These are phyloP conservation scores for Anthoceros angustus DNA, from an alignment of 225 moss, liverwort and hornwort genomes.

Conservation along the genomic window DNA sequence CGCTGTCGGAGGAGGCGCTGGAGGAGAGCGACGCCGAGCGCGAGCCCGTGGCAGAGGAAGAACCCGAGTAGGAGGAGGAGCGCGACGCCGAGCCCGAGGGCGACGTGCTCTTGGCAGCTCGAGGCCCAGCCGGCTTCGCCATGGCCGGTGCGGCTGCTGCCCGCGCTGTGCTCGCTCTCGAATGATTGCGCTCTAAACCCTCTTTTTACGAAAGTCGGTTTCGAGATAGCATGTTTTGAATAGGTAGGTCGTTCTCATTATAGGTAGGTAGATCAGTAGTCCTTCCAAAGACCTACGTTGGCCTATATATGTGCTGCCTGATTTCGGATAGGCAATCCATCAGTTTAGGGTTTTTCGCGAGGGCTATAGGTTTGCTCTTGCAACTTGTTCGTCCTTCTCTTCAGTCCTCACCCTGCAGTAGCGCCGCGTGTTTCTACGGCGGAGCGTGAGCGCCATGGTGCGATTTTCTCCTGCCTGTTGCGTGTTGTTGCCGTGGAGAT, in stretches of 20 bases:
- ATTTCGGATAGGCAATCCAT: no score
- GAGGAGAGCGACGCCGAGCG: slow-evolving; percentile 87
- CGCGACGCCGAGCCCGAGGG: slow-evolving; percentile 67
- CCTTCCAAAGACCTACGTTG: no score
- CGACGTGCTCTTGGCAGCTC: slow-evolving; percentile 21
- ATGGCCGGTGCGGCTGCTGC: not conserved
- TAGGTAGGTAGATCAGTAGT: no score
- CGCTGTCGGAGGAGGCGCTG: slow-evolving; percentile 67
- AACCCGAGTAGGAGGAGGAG: slow-evolving; percentile 82
- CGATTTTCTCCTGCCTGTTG: not conserved
- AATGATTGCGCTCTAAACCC: not conserved
- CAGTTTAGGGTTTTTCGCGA: no score
- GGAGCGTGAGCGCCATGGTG: no score
- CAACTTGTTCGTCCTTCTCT: no score
- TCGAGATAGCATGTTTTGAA: no score
- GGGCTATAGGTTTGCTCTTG: no score
- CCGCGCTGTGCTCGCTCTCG: not conserved
- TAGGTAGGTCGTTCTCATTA: no score
- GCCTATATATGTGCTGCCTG: no score
- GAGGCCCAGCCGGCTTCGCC: not conserved
- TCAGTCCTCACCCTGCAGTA: no score
- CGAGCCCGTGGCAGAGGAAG: slow-evolving; percentile 72
- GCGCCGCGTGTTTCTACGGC: no score
- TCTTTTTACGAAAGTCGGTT: not conserved
- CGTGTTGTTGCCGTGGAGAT: not conserved